These are phyloP conservation scores for Arabidopsis arenosa DNA, from an alignment of 345 rosid genomes.

Conservation along the genomic window DNA sequence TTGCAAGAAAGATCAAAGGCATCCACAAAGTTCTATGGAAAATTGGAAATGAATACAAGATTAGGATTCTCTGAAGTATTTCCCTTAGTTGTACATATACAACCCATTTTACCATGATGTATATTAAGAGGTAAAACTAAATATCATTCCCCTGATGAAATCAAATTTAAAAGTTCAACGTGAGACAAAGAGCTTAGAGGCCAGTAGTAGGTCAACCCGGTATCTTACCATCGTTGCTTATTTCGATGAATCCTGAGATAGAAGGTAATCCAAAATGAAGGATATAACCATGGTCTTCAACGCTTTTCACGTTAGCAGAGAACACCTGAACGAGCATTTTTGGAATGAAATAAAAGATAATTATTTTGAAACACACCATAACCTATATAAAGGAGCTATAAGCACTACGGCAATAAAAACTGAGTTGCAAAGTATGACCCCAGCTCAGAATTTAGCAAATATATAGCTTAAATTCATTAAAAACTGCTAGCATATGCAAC, in stretches of 20 bases:
- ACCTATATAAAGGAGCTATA: slow-evolving; percentile 1
- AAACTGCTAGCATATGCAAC: slow-evolving; percentile 23
- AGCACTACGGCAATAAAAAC: not conserved
- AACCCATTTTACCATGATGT: slow-evolving; percentile 20
- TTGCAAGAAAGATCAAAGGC: slow-evolving; percentile 23
- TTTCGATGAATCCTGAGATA: slow-evolving; percentile 77
- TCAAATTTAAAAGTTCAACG: slow-evolving; percentile 12
- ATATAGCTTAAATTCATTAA: slow-evolving; percentile 5
- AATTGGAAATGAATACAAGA: slow-evolving; percentile 2
- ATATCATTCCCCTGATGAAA: slow-evolving; percentile 14
- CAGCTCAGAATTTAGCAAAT: slow-evolving; percentile 27
- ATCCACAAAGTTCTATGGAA: slow-evolving; percentile 4
- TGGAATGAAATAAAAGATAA: slow-evolving; percentile 23
- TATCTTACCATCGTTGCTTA: slow-evolving; percentile 56
- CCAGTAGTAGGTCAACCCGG: slow-evolving; percentile 13
- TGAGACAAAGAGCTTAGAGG: slow-evolving; percentile 5
- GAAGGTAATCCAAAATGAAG: slow-evolving; percentile 88
- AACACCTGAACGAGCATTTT: slow-evolving; percentile 60
- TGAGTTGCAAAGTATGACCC: not conserved
- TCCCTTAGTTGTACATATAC: slow-evolving; percentile 11
- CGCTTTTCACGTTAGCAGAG: slow-evolving; percentile 74
- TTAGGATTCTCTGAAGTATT: slow-evolving; percentile 4
- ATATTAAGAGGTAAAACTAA: slow-evolving; percentile 2
- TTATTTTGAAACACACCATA: slow-evolving; percentile 8
- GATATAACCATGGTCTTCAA: slow-evolving; percentile 97